Evolutionary conservation across 2,329 filamentous ascomycete species (phyloP).

Genomic region (Penicillium vulpinum): DNA sequence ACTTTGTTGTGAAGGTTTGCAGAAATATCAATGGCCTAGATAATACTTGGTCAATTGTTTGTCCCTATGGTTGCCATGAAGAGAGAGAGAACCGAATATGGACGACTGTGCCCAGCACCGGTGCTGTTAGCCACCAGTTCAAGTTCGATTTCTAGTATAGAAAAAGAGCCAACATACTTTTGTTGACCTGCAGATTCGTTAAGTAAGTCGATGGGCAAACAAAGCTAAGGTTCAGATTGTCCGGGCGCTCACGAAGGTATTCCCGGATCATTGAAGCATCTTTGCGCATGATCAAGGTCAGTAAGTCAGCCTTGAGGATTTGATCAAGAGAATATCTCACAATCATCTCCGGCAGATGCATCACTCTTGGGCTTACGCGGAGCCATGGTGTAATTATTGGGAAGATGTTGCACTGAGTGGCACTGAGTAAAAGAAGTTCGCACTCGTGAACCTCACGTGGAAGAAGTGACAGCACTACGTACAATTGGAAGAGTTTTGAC

Average conservation of each 20-base stretch:
- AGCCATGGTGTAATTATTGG: constrained; percentile 33
- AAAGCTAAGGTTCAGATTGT: neutral
- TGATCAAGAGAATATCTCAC: constrained; percentile 23
- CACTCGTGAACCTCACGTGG: neutral
- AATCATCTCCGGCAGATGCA: constrained; percentile 31
- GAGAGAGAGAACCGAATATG: constrained; percentile 50
- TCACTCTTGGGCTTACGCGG: constrained; percentile 42
- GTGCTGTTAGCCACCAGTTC: constrained; percentile 9
- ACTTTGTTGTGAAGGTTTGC: constrained; percentile 63
- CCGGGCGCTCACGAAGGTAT: constrained; percentile 49
- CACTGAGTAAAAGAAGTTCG: neutral
- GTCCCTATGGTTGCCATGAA: neutral
- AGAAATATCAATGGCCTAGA: constrained; percentile 58
- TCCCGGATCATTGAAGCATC: constrained; percentile 49
- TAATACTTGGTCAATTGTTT: neutral
- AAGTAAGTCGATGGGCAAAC: neutral
- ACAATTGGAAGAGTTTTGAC: neutral
- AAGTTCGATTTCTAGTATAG: too few species aligned
- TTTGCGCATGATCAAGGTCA: constrained; percentile 6
- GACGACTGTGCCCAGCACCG: constrained; percentile 48
- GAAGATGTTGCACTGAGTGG: neutral
- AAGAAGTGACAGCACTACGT: constrained; percentile 4
- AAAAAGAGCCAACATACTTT: constrained; percentile 42
- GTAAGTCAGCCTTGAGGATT: neutral
- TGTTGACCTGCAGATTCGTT: constrained; percentile 44